These are phyloP conservation scores for Fusarium austroafricanum DNA, from an alignment of 2,329 filamentous ascomycete species.

Conservation along the genomic window DNA sequence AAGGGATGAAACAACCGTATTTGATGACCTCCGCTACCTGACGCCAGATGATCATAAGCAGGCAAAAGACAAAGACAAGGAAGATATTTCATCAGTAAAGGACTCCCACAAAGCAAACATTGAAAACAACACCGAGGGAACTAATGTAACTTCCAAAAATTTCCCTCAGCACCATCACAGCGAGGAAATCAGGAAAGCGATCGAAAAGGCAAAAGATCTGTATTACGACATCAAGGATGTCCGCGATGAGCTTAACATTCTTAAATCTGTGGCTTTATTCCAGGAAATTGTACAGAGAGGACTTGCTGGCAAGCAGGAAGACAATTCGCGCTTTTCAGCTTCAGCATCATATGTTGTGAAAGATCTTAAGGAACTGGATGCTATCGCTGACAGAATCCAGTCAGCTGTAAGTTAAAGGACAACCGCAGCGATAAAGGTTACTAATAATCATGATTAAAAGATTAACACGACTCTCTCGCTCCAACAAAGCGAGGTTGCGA, in stretches of 20 bases:
- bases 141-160: no score
- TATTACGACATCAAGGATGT: constrained; percentile 40
- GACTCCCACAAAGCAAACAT: no score
- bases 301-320: background rate
- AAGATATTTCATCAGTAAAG: no score
- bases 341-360: constrained; percentile 14
- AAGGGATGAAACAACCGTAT: background rate
- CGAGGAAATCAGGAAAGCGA: constrained; percentile 31
- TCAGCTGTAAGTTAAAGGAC: constrained; percentile 9
- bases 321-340: background rate
- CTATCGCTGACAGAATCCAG: constrained; percentile 26
- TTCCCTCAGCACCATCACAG: constrained; percentile 30
- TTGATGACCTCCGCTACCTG: background rate
- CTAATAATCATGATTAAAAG: background rate
- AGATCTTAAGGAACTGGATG: constrained; percentile 35
- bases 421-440: background rate
- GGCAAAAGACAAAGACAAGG: background rate
- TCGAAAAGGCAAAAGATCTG: background rate
- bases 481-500: constrained; percentile 10
- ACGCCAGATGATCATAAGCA: fast-evolving
- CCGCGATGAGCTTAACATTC: constrained; percentile 41
- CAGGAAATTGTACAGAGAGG: constrained; percentile 22
- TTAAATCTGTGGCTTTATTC: constrained; percentile 15
- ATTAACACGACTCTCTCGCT: constrained; percentile 27
- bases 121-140: no score